Evolutionary conservation across 1,284 basidiomycete genomes (phyloP).

Genomic region (Pseudozyma sp.): DNA sequence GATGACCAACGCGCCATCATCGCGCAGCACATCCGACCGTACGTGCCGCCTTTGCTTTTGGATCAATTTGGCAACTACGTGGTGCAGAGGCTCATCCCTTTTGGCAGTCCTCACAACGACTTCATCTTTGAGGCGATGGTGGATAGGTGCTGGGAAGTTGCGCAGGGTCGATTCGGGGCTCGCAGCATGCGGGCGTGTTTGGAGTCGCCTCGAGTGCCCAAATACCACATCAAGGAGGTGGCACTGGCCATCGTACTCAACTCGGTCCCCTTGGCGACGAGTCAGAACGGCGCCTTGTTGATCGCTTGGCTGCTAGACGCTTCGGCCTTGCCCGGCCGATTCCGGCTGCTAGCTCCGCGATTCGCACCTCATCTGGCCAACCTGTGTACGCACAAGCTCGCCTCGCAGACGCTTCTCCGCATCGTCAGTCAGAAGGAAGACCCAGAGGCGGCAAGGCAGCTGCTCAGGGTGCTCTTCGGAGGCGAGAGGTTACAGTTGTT

Average conservation of each 20-base stretch:
- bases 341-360: constrained; percentile 89
- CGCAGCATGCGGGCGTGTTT: constrained; percentile 97
- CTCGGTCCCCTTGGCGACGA: constrained; percentile 96
- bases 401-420: constrained; percentile 90
- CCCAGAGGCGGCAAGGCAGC: constrained; percentile 57
- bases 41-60: constrained; percentile 90
- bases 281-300: constrained; percentile 93
- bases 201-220: constrained; percentile 81
- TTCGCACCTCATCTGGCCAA: constrained; percentile 96
- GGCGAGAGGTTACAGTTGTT: constrained; percentile 82
- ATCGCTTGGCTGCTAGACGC: constrained; percentile 97
- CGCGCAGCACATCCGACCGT: constrained; percentile 86
- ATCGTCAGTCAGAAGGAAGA: constrained; percentile 69
- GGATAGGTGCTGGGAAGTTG: constrained; percentile 97
- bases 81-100: constrained; percentile 91
- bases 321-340: constrained; percentile 89
- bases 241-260: constrained; percentile 94
- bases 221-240: constrained; percentile 78
- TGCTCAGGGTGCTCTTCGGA: constrained; percentile 70
- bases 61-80: constrained; percentile 99
- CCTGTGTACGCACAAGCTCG: constrained; percentile 96
- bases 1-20: constrained; percentile 88
- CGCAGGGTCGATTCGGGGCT: constrained; percentile 95
- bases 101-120: constrained; percentile 86
- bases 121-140: constrained; percentile 99